Evolutionary conservation across 2,329 filamentous ascomycete species (phyloP).

Genomic region (Talaromyces piceae): DNA sequence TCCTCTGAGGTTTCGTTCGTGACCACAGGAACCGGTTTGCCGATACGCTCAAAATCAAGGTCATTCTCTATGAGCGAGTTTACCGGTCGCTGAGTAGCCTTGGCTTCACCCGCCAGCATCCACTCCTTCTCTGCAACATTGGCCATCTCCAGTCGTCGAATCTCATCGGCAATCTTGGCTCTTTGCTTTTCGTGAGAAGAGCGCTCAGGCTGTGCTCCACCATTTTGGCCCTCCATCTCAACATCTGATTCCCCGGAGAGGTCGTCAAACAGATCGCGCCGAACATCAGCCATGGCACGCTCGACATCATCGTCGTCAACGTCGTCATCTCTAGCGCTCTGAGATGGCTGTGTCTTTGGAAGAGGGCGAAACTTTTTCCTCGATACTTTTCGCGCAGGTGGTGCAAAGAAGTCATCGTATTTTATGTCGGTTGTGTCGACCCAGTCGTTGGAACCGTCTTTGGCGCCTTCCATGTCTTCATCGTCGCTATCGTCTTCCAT

Average conservation of each 20-base stretch:
- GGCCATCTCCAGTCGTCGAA: constrained; percentile 79
- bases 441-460: constrained; percentile 52
- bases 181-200: constrained; percentile 83
- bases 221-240: constrained; percentile 51
- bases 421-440: constrained; percentile 80
- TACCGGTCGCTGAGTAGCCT: constrained; percentile 69
- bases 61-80: constrained; percentile 94
- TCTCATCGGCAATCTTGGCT: constrained; percentile 80
- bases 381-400: constrained; percentile 64
- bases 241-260: constrained; percentile 58
- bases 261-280: constrained; percentile 85
- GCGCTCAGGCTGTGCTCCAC: constrained; percentile 17
- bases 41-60: constrained; percentile 88
- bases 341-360: constrained; percentile 44
- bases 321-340: constrained; percentile 45
- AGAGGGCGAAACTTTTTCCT: constrained; percentile 48
- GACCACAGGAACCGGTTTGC: constrained; percentile 90
- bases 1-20: constrained; percentile 84
- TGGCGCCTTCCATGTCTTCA: constrained; percentile 50
- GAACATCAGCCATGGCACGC: constrained; percentile 77
- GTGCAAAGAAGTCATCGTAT: constrained; percentile 90
- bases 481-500: constrained; percentile 55
- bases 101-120: constrained; percentile 82
- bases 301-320: constrained; percentile 50
- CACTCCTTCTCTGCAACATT: constrained; percentile 87